Conservation (phyloP, 2,329 filamentous ascomycete species). For the Clarireedia homoeocarpa region DNA sequence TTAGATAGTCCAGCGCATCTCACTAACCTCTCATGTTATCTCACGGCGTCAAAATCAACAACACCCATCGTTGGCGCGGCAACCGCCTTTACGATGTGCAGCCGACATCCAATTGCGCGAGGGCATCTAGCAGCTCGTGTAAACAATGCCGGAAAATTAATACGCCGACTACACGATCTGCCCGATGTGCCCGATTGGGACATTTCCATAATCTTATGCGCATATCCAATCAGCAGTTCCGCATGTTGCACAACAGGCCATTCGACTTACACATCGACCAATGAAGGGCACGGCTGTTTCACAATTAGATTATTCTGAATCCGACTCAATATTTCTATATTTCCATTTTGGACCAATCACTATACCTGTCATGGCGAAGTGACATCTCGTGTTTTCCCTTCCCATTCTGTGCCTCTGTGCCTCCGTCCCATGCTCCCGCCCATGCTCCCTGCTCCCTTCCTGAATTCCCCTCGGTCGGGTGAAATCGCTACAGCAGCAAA, state of each 20-base stretch:
- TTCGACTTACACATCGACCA: too few species aligned
- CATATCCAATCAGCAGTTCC: not conserved
- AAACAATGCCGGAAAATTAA: not conserved
- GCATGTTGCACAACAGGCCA: too few species aligned
- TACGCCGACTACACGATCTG: too few species aligned
- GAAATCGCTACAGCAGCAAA: not conserved
- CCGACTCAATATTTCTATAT: not conserved
- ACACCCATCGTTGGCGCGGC: not conserved
- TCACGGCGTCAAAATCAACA: constrained; percentile 9
- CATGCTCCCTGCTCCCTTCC: not conserved
- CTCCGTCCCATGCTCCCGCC: too few species aligned
- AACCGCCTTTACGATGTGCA: not conserved
- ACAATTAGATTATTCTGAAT: not conserved
- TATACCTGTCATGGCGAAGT: not conserved
- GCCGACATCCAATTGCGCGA: not conserved
- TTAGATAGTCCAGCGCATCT: constrained; percentile 3
- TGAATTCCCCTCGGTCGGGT: not conserved
- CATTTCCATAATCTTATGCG: not conserved
- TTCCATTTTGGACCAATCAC: not conserved
- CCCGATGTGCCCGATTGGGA: too few species aligned
- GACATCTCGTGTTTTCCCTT: not conserved
- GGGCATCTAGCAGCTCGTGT: not conserved
- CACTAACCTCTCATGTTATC: constrained; percentile 2
- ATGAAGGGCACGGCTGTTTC: too few species aligned
- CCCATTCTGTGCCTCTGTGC: too few species aligned